phyloP scores from a whole-genome alignment of 2,329 filamentous ascomycete species.

The Talaromyces funiculosus region DNA sequence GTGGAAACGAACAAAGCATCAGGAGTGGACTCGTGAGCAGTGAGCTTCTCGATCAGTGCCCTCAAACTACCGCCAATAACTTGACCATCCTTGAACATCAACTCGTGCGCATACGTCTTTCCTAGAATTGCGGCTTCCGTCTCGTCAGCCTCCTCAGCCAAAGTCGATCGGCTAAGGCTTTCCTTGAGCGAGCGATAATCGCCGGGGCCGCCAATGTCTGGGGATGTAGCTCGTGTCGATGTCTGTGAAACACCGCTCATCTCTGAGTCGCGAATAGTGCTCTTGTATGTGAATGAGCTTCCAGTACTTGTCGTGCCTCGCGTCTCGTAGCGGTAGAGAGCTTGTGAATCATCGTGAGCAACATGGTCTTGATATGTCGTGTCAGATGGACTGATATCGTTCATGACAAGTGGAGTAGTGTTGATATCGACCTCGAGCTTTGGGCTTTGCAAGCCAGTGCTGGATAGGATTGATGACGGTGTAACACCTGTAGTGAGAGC shows the following conservation, averaged over 20 bases:
- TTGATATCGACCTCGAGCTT: constrained; percentile 23
- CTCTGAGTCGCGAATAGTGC: constrained; percentile 68
- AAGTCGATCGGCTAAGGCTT: constrained; percentile 59
- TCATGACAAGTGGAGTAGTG: constrained; percentile 22
- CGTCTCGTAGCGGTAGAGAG: constrained; percentile 53
- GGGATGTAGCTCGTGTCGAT: constrained; percentile 83
- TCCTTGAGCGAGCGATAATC: constrained; percentile 61
- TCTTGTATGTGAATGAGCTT: constrained; percentile 71
- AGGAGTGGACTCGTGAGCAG: constrained; percentile 85
- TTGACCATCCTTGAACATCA: constrained; percentile 91
- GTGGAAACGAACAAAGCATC: constrained; percentile 88
- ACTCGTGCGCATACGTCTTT: constrained; percentile 84
- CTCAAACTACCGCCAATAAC: constrained; percentile 88
- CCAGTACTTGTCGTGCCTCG: constrained; percentile 70
- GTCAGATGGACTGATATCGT: constrained; percentile 23
- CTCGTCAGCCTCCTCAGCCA: constrained; percentile 72
- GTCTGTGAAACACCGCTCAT: constrained; percentile 72
- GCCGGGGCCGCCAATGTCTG: constrained; percentile 57
- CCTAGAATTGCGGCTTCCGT: constrained; percentile 80
- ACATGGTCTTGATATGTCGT: constrained; percentile 33
- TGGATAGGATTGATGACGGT: constrained; percentile 43
- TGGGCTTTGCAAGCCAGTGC: constrained; percentile 24
- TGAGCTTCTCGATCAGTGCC: constrained; percentile 89
- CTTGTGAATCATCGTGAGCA: constrained; percentile 25
- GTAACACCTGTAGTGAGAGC: constrained; percentile 34